A percentile compares a stretch with the other conserved stretches of the same genome.
Evolutionary conservation across 2,329 filamentous ascomycete genomes (phyloP).

Genomic region (Colletotrichum tamarilloi): DNA sequence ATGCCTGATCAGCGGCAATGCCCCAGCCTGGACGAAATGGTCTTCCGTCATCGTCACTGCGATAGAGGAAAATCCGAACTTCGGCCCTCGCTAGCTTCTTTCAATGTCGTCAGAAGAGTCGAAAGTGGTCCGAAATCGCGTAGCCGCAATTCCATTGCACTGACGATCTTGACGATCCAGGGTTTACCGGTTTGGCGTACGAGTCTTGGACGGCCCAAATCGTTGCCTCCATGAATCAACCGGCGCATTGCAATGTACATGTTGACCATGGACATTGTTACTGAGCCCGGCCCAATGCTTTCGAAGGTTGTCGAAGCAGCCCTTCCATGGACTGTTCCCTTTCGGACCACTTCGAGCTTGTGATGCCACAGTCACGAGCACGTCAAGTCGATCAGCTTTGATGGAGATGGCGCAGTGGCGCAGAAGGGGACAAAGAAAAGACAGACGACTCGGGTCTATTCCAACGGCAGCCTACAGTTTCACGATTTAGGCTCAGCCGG

Average conservation of each 20-base stretch:
- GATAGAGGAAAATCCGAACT: background rate
- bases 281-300: background rate
- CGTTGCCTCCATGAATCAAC: background rate
- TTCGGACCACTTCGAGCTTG: background rate
- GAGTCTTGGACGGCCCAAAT: background rate
- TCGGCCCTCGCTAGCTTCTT: background rate
- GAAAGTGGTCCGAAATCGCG: background rate
- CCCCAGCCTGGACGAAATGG: background rate
- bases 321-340: background rate
- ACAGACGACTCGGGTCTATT: background rate
- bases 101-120: background rate
- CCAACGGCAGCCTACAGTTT: constrained; percentile 5
- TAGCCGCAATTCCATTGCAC: background rate
- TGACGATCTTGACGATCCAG: background rate
- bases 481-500: background rate
- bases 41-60: background rate
- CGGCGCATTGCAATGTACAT: background rate
- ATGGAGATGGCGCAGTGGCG: background rate
- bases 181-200: background rate
- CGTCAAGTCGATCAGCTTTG: background rate
- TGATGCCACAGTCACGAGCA: background rate
- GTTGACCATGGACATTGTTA: background rate
- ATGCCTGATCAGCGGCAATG: background rate
- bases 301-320: background rate
- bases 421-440: constrained; percentile 3